Evolutionary conservation across 306 rosid genomes (phyloP), one percentile per base, ranked within the genome.

Genomic region (Acacia melanoxylon): DNA sequence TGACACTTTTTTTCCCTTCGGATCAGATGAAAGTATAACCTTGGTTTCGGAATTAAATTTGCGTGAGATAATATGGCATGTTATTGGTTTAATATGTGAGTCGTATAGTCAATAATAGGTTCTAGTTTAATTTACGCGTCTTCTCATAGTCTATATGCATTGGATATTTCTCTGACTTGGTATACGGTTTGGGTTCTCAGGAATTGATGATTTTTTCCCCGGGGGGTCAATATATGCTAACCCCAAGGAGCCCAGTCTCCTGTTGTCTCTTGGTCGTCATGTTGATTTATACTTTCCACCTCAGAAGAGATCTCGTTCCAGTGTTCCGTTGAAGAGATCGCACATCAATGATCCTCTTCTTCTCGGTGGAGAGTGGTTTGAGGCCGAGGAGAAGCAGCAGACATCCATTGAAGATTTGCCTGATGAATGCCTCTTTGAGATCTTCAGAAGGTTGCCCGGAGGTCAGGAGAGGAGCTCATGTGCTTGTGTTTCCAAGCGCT

Each of bases 371-470:
- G 90, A 80, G 54, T 80, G 74, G 83, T 54, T 91, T 78, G 87
- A 69, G 74, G 54, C 74, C 3, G 74, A 85, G 84, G 81, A 75
- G 89, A 92, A 93, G 91, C 87, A 49, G 83, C 79, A 88, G 78
- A 85, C 87, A 72, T 90, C 97, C 20, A 88, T 96, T 13, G 97
- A 92, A 76, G 78, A 88, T 81, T 82, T 96, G 72, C 99, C 98
- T 0, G 98, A 96, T 76, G 99, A 94, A 37, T 96, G 99, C 84
- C 91, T 96, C 65, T 91, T 96, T 61, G 99, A 96, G 89, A 91
- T 96, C 86, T 90, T 96, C 77, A 92, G 95, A 78, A 88, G 98
- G 85, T 89, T 96, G 88, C 89, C 97, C 35, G 90, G 85, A 13
- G 96, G 93, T 33, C 89, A 88, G 86, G 99, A 89, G 75, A 92